Evolutionary conservation across 495 filamentous ascomycete species (phyloP).

Genomic region (Penicillium macrosclerotiorum): DNA sequence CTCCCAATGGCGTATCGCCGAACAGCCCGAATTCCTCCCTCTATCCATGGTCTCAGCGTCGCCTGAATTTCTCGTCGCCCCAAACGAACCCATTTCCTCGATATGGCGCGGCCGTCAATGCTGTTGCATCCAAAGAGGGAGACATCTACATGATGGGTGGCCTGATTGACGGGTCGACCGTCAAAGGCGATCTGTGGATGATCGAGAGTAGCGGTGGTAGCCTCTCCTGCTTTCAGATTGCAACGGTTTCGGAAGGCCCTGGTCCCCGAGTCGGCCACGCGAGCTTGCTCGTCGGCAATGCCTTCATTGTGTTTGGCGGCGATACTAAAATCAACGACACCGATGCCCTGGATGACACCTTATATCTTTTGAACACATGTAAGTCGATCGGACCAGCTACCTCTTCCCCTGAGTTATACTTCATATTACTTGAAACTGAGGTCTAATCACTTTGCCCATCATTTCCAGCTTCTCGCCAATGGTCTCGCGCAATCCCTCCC

Average conservation of each 20-base stretch:
- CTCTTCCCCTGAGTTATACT: too few relatives aligned
- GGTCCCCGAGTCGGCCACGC: slow-evolving; percentile 95
- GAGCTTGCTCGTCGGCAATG: slow-evolving; percentile 93
- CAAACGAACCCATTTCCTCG: slow-evolving; percentile 90
- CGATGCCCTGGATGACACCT: slow-evolving; percentile 87
- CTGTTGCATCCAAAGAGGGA: slow-evolving; percentile 89
- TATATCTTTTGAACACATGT: slow-evolving; percentile 98
- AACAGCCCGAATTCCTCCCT: slow-evolving; percentile 57
- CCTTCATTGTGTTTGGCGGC: slow-evolving; percentile 98
- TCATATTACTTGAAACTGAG: slow-evolving; percentile 14
- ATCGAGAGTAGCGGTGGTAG: slow-evolving; percentile 82
- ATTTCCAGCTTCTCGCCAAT: slow-evolving; percentile 86
- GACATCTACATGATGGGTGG: slow-evolving; percentile 98
- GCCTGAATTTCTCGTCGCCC: slow-evolving; percentile 78
- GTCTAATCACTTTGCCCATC: too few relatives aligned
- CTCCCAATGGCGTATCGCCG: slow-evolving; percentile 34
- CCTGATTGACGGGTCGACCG: slow-evolving; percentile 86
- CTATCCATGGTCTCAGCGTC: slow-evolving; percentile 94
- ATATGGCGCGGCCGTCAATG: slow-evolving; percentile 95
- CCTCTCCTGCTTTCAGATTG: slow-evolving; percentile 86
- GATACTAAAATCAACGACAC: slow-evolving; percentile 95
- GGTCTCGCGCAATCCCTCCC: slow-evolving; percentile 87
- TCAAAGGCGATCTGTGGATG: slow-evolving; percentile 98
- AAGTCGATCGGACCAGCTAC: slow-evolving; percentile 33
- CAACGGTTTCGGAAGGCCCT: slow-evolving; percentile 88